Evolutionary conservation across 2,329 filamentous ascomycete species (phyloP).

Genomic region (Leptographium radiaticola): DNA sequence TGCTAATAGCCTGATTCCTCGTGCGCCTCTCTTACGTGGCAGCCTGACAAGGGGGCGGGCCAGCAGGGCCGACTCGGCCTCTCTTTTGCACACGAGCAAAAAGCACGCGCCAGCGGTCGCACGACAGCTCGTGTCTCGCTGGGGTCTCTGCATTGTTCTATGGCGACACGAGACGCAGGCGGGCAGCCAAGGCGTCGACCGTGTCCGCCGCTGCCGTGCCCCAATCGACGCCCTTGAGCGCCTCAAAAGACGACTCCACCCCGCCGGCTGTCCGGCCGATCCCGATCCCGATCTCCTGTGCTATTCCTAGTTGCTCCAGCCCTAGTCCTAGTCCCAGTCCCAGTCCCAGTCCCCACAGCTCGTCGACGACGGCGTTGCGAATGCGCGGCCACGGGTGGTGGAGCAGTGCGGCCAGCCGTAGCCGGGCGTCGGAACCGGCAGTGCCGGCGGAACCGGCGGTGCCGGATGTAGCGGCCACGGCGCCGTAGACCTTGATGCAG

Average conservation of each 20-base stretch:
- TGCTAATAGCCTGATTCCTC: no score
- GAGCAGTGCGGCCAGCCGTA: slow-evolving; percentile 60
- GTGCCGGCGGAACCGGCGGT: slow-evolving; percentile 22
- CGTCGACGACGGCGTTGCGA: slow-evolving; percentile 44
- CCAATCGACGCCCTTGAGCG: slow-evolving; percentile 44
- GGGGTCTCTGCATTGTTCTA: no score
- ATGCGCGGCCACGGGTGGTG: slow-evolving; percentile 74
- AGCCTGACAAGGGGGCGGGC: no score
- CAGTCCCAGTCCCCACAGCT: slow-evolving; percentile 36
- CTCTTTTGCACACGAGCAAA: no score
- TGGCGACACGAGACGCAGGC: background rate
- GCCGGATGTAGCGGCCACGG: slow-evolving; percentile 33
- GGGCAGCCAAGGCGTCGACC: slow-evolving; percentile 23
- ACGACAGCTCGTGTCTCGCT: no score
- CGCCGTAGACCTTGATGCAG: slow-evolving; percentile 66
- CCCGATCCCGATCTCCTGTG: background rate
- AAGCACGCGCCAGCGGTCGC: no score
- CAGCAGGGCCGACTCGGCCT: no score
- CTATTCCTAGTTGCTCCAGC: background rate
- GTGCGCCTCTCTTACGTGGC: no score
- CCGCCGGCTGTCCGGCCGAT: background rate
- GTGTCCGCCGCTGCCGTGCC: slow-evolving; percentile 34
- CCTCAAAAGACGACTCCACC: background rate
- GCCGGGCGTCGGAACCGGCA: slow-evolving; percentile 38
- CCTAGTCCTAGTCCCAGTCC: background rate